Base-by-base conservation (phyloP, 257 asterid genomes). In the Coffea eugenioides region DNA sequence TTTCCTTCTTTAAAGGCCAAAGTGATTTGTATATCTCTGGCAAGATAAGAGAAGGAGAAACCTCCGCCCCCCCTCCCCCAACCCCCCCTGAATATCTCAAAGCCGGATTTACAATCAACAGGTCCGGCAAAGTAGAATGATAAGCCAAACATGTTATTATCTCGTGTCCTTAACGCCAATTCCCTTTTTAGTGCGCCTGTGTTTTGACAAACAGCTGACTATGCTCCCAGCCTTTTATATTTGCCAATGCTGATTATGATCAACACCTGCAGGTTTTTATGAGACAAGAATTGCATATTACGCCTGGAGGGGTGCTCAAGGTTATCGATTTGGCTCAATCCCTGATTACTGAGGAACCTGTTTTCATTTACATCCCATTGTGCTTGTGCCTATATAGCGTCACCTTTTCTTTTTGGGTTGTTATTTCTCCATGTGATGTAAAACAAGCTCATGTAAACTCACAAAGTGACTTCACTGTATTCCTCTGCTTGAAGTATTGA, bases 251-350 rank as follows among this genome's bases (percentile, higher is more conserved):
- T 75, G 3, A 36, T 21, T 45, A 61, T 59, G 71, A 15, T 51
- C 20, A 68, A 34, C 71, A 14, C 46, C 65, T 80, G 64, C 88
- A 95, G 98, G 98, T 51, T 93, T 93, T 64, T 93, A 88, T 36
- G 97, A 94, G 86, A 94, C 97, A 56, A 94, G 97, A 31, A 91
- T 94, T 74, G 97, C 97, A 45, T 94, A 94, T 87, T 94, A 94
- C 78, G 88, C 98, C 1, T 93, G 97, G 88, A 85, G 91, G 83
- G 91, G 89, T 75, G 86, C 85, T 73, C 86, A 82, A 69, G 91
- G 91, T 80, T 88, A 85, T 82, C 85, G 88, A 36, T 88, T 91
- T 84, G 83, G 94, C 81, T 83, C 90, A 31, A 93, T 95, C 87
- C 97, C 99, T 4, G 95, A 87, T 74, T 93, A 93, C 75, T 95